These are phyloP conservation scores for Kwoniella heveanensis DNA, from an alignment of 768 basidiomycete genomes.

Conservation along the genomic window DNA sequence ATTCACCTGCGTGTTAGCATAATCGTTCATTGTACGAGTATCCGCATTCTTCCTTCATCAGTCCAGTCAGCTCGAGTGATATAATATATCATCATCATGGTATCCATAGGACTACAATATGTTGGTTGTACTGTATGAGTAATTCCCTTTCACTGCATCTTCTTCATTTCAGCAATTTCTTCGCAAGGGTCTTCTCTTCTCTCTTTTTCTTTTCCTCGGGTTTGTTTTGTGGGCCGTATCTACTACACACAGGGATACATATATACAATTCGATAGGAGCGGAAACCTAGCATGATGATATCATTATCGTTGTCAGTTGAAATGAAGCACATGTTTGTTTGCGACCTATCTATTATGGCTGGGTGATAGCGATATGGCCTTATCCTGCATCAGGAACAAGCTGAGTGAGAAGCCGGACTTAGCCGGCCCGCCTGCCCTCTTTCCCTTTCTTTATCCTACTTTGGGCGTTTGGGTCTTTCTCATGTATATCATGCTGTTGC, in stretches of 20 bases:
- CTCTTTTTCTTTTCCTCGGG: background rate
- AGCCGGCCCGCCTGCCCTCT: background rate
- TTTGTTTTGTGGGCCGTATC: background rate
- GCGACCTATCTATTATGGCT: no score
- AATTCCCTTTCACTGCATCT: no score
- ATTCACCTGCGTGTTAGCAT: no score
- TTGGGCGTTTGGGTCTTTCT: no score
- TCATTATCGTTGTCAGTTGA: background rate
- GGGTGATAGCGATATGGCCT: no score
- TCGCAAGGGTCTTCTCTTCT: no score
- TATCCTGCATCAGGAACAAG: no score
- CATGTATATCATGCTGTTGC: no score
- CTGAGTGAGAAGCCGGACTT: background rate
- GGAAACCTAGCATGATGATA: slow-evolving; percentile 1
- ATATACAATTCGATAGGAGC: background rate
- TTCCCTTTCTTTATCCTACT: background rate
- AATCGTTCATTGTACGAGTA: no score
- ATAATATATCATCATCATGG: background rate
- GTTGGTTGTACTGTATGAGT: background rate
- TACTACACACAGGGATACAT: no score
- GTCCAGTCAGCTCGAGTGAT: background rate
- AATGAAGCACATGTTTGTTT: no score
- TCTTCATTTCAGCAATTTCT: no score
- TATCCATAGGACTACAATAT: background rate
- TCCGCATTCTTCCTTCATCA: background rate